Conservation (phyloP, 495 filamentous ascomycete genomes). For the Massariosphaeria phaeospora region DNA sequence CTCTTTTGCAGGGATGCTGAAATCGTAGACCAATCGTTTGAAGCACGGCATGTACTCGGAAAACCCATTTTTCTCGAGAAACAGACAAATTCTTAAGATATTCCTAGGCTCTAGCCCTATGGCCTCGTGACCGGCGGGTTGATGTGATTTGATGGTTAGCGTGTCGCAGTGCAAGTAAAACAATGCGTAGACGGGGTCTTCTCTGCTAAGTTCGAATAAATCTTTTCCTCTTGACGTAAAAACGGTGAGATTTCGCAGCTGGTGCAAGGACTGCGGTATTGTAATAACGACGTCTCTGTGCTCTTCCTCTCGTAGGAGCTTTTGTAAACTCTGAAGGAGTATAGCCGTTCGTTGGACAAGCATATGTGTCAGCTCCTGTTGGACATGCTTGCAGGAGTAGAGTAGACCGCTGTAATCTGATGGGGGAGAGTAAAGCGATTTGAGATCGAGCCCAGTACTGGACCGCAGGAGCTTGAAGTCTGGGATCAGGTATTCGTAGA, state of each 20-base stretch:
- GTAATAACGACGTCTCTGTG: background rate
- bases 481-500: slow-evolving; percentile 1
- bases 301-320: too few species aligned
- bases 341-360: too few species aligned
- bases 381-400: background rate
- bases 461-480: background rate
- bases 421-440: too few species aligned
- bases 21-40: background rate
- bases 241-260: background rate
- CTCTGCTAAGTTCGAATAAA: too few species aligned
- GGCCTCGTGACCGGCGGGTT: too few species aligned
- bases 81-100: too few species aligned
- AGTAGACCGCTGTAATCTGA: background rate
- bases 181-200: too few species aligned
- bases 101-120: too few species aligned
- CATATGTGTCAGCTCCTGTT: background rate
- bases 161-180: background rate
- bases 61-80: too few species aligned
- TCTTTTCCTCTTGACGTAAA: background rate
- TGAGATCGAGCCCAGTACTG: background rate
- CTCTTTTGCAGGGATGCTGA: too few species aligned
- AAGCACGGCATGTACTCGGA: background rate
- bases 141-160: background rate
- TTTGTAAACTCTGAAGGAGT: too few species aligned
- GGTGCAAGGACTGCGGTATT: background rate